Base-by-base conservation (phyloP, 164 flowering plant species). In the Stephania yunnanensis region DNA sequence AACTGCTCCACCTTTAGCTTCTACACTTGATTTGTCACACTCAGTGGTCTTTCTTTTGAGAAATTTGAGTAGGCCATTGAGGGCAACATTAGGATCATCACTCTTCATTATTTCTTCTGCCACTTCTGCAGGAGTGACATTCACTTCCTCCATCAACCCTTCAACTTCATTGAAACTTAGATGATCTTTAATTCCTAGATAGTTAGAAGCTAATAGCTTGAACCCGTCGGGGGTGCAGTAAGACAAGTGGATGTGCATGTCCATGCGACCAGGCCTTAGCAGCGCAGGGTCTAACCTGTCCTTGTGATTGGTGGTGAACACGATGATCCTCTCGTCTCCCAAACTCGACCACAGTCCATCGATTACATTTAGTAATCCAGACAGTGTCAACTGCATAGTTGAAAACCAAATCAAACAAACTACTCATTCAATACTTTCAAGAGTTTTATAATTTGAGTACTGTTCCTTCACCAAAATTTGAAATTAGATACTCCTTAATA, bases 91-190 rank as follows among this genome's bases (percentile, higher is more conserved):
- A 19, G 81, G 46, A 7, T 70, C 80, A 44, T 87, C 89, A 36
- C 75, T 82, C 80, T 82, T 90, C 90, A 90, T 83, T 15, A 92
- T 71, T 73, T 89, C 84, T 68, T 84, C 91, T 2, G 89, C 89
- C 20, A 91, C 83, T 75, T 91, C 82, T 42, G 93, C 97, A 0
- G 94, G 94, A 9, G 88, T 87, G 1, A 80, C 81, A 20, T 82
- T 61, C 6, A 78, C 71, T 0, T 42, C 63, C 61, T 73, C 58
- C 17, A 88, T 72, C 68, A 83, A n/a, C 6, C 52, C 46, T 65
- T 80, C 82, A 3, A 81, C 55, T 45, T 83, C 82, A 1, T 53
- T 31, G 46, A 73, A 73, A 25, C 25, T 44, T 6, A 17, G 58
- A 45, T 73, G 70, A 13, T 65, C 10, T n/a, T 64, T 50, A 22